Evolutionary conservation across 2,329 filamentous ascomycete species (phyloP), one percentile per base, ranked within the genome.

Genomic region (Penicillium sp.): DNA sequence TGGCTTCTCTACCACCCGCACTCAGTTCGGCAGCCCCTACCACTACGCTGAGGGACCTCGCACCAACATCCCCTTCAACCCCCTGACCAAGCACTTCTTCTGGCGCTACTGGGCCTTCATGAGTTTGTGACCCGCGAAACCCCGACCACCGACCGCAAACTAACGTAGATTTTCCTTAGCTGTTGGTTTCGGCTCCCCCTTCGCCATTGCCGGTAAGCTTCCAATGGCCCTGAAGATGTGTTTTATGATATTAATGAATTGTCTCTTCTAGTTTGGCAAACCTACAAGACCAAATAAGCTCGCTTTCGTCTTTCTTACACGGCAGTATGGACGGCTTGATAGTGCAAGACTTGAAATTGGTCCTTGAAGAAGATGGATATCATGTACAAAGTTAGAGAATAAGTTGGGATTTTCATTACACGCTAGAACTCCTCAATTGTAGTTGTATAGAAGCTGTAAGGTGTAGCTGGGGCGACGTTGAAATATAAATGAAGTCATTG

Each of bases 11-110:
- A 87, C 91, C 73, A 96, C 93, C 76, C 90, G 91, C 74, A 80
- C 89, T 76, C 91, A 90, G 78, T 81, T 96, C 76, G 86, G 84
- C 71, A 96, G 91, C 76, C 93, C 93, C 64, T 97, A 96, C 88
- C 95, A 99, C 85, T 99, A 99, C 84, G 89, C 93, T 70, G 93
- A 98, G 83, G 95, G 93, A 65, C 90, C 93, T 73, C 90, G 91
- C 80, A 88, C 85, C 83, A 98, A 97, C 86, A 81, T 99, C 66
- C 95, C 95, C 67, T 99, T 99, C 87, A 96, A 99, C 85, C 90
- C 95, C 67, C 84, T 91, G 81, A 93, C 88, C 75, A 90, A 87
- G 81, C 90, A 84, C 81, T 99, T 99, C 77, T 85, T 82, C 66
- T 62, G 91, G 68, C 84, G 88, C 79, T 99, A 90, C 87, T 96